Percentiles rank a stretch among this genome's conserved stretches.
These are phyloP conservation scores for Chrysophaeum taylorii DNA, from an alignment of 352 stramenopile species.

Conservation along the genomic window DNA sequence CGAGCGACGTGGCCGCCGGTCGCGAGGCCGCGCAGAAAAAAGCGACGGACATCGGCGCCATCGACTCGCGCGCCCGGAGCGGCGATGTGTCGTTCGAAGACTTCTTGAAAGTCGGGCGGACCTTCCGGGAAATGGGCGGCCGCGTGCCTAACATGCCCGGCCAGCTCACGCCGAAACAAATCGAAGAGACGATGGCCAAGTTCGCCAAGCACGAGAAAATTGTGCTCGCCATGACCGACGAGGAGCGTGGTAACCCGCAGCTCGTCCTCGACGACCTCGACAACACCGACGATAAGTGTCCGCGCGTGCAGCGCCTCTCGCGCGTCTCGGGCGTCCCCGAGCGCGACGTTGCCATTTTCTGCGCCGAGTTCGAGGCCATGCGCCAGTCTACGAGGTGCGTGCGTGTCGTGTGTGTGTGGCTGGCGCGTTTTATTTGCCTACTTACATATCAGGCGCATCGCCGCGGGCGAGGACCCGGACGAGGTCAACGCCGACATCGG, in stretches of 20 bases:
- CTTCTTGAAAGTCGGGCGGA: not conserved
- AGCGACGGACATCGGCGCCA: not conserved
- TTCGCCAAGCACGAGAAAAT: constrained; percentile 4
- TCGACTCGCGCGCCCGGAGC: not conserved
- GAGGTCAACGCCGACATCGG: constrained; percentile 8
- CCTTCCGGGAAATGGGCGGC: not conserved
- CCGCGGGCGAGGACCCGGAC: constrained; percentile 7
- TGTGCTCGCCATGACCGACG: not conserved
- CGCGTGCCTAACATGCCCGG: not conserved
- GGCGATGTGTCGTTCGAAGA: constrained; percentile 8
- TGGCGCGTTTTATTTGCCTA: too few species aligned
- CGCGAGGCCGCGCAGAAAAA: not conserved
- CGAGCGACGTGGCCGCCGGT: not conserved
- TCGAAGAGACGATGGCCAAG: not conserved
- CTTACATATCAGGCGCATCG: too few species aligned
- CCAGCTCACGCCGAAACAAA: not conserved
- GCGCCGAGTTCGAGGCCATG: constrained; percentile 8
- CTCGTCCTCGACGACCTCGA: not conserved
- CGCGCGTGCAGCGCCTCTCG: not conserved
- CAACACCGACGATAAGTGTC: not conserved
- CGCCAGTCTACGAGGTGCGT: constrained; percentile 6
- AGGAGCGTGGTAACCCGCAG: not conserved
- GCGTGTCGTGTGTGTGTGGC: too few species aligned
- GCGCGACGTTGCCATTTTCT: not conserved
- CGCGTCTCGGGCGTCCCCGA: not conserved